Percentiles rank a stretch among this genome's conserved stretches.
phyloP scores from a whole-genome alignment of 768 basidiomycete genomes.

The Neoboletus subvelutipes region DNA sequence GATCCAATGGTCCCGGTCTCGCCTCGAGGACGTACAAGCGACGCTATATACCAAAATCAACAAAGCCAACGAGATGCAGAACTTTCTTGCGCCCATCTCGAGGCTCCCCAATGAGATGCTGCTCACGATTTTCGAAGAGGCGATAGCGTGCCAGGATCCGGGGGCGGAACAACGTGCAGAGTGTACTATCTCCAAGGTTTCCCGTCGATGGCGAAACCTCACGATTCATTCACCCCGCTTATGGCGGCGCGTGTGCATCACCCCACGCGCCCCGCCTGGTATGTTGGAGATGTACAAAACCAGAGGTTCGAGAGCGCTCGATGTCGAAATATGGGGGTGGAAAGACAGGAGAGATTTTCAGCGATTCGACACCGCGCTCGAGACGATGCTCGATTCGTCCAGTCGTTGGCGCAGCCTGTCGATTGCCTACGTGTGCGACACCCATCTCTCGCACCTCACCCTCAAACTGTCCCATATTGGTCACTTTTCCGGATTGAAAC shows the following conservation, averaged over 20 bases:
- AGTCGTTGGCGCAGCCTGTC: constrained; percentile 30
- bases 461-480: constrained; percentile 24
- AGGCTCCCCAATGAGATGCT: constrained; percentile 33
- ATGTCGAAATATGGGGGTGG: constrained; percentile 30
- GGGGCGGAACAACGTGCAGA: constrained; percentile 20
- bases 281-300: constrained; percentile 27
- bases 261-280: constrained; percentile 17
- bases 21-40: constrained; percentile 18
- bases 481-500: constrained; percentile 23
- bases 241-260: constrained; percentile 30
- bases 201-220: constrained; percentile 34
- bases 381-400: constrained; percentile 26
- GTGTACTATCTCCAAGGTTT: constrained; percentile 30
- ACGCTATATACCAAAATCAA: constrained; percentile 16
- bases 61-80: constrained; percentile 32
- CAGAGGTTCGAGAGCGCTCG: constrained; percentile 27
- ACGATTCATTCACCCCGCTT: constrained; percentile 31
- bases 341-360: constrained; percentile 33
- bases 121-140: constrained; percentile 32
- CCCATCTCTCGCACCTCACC: constrained; percentile 30
- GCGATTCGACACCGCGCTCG: constrained; percentile 27
- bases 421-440: constrained; percentile 28
- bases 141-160: constrained; percentile 26
- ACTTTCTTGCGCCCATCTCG: constrained; percentile 29
- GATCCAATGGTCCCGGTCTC: constrained; percentile 14